Percentiles rank a stretch among this genome's conserved stretches.
Evolutionary conservation across 2,329 filamentous ascomycete genomes (phyloP).

Genomic region (Xylaria sp.): DNA sequence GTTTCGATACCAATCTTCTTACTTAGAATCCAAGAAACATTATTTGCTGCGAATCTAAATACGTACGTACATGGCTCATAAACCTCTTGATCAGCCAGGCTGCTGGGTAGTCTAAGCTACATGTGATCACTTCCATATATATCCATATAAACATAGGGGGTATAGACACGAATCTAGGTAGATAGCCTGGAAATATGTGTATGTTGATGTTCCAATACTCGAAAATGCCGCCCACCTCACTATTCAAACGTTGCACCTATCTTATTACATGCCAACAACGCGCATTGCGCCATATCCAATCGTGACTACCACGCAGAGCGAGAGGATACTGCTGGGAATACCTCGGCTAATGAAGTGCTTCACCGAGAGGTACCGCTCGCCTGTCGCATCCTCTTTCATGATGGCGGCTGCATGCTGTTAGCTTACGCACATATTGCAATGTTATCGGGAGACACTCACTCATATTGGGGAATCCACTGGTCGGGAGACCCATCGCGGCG

Average conservation of each 20-base stretch:
- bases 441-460: slow-evolving; percentile 70
- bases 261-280: slow-evolving; percentile 56
- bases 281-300: slow-evolving; percentile 93
- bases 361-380: slow-evolving; percentile 89
- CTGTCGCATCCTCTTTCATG: slow-evolving; percentile 98
- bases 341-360: slow-evolving; percentile 96
- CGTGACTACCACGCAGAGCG: slow-evolving; percentile 83
- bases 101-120: not conserved
- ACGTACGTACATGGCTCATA: not conserved
- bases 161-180: not conserved
- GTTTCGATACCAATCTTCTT: not conserved
- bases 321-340: slow-evolving; percentile 84
- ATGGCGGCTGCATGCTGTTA: slow-evolving; percentile 71
- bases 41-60: not conserved
- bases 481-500: slow-evolving; percentile 96
- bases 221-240: too few species aligned
- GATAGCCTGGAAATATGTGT: not conserved
- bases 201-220: not conserved
- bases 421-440: slow-evolving; percentile 16
- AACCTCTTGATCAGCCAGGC: not conserved
- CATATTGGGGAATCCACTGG: slow-evolving; percentile 98
- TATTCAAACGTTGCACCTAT: not conserved
- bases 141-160: not conserved
- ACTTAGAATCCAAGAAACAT: not conserved
- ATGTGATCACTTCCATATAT: not conserved